Percentiles rank a stretch among this genome's conserved stretches.
phyloP scores from a whole-genome alignment of 1,284 basidiomycete species.

The Trametes pubescens region DNA sequence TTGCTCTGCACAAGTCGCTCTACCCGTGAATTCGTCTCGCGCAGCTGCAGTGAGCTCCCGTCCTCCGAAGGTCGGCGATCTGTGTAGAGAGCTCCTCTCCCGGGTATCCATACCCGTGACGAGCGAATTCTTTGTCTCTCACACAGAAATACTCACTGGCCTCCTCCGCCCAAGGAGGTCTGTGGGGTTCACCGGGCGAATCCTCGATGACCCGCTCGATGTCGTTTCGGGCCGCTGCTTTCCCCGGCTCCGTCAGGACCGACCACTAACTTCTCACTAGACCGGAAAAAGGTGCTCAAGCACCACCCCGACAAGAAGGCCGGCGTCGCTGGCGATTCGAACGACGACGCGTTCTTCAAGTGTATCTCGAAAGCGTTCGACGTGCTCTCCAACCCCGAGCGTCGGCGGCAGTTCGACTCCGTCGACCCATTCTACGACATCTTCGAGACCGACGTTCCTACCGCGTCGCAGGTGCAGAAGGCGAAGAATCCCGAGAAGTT shows the following conservation, averaged over 20 bases:
- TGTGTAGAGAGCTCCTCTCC: background rate
- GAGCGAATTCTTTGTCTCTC: conserved; percentile 1
- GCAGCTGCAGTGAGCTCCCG: conserved; percentile 1
- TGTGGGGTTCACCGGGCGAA: background rate
- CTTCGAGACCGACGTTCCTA: conserved; percentile 83
- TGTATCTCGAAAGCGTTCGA: conserved; percentile 98
- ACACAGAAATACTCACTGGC: background rate
- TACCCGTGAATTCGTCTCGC: conserved; percentile 6
- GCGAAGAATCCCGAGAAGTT: conserved; percentile 60
- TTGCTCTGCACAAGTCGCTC: conserved; percentile 1
- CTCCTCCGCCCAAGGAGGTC: background rate
- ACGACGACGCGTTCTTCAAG: conserved; percentile 99
- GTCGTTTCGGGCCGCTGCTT: background rate
- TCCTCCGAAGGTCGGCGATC: background rate
- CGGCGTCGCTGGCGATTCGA: conserved; percentile 72
- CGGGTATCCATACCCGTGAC: background rate
- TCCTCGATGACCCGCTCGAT: background rate
- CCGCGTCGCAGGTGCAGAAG: conserved; percentile 70
- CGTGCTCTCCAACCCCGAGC: conserved; percentile 87
- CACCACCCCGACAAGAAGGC: conserved; percentile 99
- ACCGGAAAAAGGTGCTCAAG: conserved; percentile 98
- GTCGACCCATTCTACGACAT: conserved; percentile 84
- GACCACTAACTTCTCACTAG: conserved; percentile 48
- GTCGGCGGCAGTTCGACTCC: conserved; percentile 95
- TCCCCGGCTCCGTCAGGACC: background rate